phyloP scores from a whole-genome alignment of 352 stramenopile species.

The Lagenidium sp. region DNA sequence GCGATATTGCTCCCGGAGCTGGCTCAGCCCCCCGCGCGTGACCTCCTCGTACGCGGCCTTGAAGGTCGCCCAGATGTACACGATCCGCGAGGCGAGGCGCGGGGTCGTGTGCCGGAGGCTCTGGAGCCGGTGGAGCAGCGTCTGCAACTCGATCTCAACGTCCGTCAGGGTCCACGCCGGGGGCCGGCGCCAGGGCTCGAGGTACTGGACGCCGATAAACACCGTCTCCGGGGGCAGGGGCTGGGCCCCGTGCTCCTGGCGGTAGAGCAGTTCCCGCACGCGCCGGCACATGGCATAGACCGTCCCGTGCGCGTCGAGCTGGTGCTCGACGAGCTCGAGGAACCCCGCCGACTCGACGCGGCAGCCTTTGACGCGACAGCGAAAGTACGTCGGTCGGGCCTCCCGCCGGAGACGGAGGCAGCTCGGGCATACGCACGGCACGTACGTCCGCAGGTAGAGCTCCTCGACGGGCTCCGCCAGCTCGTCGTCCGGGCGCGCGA shows the following conservation, averaged over 20 bases:
- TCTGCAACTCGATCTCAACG: constrained; percentile 28
- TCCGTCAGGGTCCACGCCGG: constrained; percentile 32
- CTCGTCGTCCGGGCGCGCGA: constrained; percentile 1
- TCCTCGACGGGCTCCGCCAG: constrained; percentile 8
- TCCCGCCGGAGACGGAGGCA: constrained; percentile 3
- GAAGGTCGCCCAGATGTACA: constrained; percentile 22
- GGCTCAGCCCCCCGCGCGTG: constrained; percentile 18
- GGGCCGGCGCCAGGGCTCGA: constrained; percentile 20
- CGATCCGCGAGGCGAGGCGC: too few relatives aligned
- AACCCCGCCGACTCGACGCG: constrained; percentile 23
- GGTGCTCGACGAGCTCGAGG: constrained; percentile 43
- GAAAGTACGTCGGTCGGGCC: constrained; percentile 1
- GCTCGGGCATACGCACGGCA: constrained; percentile 2
- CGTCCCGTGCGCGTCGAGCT: constrained; percentile 34
- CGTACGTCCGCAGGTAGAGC: background rate
- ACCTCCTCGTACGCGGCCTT: constrained; percentile 27
- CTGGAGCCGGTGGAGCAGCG: constrained; percentile 14
- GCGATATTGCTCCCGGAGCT: constrained; percentile 41
- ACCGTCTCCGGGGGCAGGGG: constrained; percentile 41
- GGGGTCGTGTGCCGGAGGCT: too few relatives aligned
- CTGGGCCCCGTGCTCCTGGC: constrained; percentile 17
- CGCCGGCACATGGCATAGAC: constrained; percentile 26
- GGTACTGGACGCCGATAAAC: constrained; percentile 36
- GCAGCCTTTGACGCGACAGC: constrained; percentile 11
- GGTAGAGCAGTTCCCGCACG: constrained; percentile 25